Evolutionary conservation across 176 grass and related monocot species (phyloP).

Genomic region (Triticum aestivum): DNA sequence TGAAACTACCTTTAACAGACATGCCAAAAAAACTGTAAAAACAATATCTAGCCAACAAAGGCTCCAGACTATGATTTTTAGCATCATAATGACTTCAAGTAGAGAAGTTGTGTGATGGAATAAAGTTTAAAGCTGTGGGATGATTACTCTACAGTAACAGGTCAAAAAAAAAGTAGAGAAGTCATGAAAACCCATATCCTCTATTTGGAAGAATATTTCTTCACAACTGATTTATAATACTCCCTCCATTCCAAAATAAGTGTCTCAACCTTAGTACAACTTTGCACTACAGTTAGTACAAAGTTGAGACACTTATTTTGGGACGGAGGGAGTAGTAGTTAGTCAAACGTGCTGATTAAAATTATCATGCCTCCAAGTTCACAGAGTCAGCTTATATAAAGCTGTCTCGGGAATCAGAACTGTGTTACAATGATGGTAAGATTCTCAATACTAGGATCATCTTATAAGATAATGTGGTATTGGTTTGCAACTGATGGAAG

Average conservation of each 20-base stretch:
- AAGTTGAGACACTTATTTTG: no score
- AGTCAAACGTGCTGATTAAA: neutral
- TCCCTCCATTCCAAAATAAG: no score
- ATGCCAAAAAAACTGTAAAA: neutral
- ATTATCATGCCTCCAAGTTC: constrained; percentile 1
- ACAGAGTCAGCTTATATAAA: neutral
- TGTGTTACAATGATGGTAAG: neutral
- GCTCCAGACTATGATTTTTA: neutral
- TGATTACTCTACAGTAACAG: no score
- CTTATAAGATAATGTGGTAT: neutral
- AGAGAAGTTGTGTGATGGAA: neutral
- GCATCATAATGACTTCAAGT: neutral
- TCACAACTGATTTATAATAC: neutral
- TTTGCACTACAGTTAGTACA: no score
- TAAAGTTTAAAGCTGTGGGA: no score
- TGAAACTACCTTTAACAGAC: neutral
- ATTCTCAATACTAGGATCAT: neutral
- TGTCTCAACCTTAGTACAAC: no score
- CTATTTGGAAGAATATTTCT: neutral
- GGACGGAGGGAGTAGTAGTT: no score
- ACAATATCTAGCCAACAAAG: neutral
- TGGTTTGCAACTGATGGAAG: neutral
- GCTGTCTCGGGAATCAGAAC: neutral
- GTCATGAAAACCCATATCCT: neutral
- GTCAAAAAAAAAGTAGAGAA: no score